These are phyloP conservation scores for Colletotrichum higginsianum DNA, from an alignment of 2,329 filamentous ascomycete genomes.

Conservation along the genomic window DNA sequence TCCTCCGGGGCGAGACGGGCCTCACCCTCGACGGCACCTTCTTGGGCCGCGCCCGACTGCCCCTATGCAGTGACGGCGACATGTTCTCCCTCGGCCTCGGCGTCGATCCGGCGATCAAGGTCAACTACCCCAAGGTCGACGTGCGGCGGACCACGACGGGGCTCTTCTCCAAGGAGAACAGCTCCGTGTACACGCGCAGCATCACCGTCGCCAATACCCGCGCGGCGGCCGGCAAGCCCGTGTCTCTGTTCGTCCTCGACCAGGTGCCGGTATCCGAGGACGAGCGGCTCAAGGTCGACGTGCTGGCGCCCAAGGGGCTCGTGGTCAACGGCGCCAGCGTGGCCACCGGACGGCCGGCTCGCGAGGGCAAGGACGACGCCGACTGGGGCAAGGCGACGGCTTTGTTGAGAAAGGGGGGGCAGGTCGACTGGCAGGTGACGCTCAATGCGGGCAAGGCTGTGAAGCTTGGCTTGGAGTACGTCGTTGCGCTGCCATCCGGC, in stretches of 20 bases:
- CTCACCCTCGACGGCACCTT: conserved; percentile 76
- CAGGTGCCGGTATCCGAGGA: conserved; percentile 75
- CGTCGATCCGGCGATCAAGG: conserved; percentile 70
- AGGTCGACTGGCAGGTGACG: conserved; percentile 71
- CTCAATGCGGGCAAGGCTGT: conserved; percentile 71
- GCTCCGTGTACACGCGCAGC: conserved; percentile 63
- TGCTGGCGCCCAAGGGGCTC: conserved; percentile 65
- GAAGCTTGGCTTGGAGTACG: conserved; percentile 73
- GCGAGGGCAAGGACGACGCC: conserved; percentile 51
- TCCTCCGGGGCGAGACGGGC: conserved; percentile 69
- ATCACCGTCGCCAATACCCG: conserved; percentile 68
- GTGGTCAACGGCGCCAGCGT: conserved; percentile 55
- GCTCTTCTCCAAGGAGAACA: conserved; percentile 69
- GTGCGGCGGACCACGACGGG: conserved; percentile 66
- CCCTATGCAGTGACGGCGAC: conserved; percentile 69
- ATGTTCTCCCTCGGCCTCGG: conserved; percentile 69
- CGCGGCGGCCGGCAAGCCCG: conserved; percentile 52
- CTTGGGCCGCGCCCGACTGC: conserved; percentile 69
- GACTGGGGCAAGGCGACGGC: conserved; percentile 71
- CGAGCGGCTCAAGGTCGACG: conserved; percentile 67
- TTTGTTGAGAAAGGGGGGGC: conserved; percentile 68
- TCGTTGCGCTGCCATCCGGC: conserved; percentile 68
- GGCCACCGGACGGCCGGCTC: conserved; percentile 51
- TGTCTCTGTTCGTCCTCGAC: conserved; percentile 68
- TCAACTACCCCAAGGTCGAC: conserved; percentile 70